These are phyloP conservation scores for Bothriochloa decipiens DNA, from an alignment of 176 grass and related monocot species.

Conservation along the genomic window DNA sequence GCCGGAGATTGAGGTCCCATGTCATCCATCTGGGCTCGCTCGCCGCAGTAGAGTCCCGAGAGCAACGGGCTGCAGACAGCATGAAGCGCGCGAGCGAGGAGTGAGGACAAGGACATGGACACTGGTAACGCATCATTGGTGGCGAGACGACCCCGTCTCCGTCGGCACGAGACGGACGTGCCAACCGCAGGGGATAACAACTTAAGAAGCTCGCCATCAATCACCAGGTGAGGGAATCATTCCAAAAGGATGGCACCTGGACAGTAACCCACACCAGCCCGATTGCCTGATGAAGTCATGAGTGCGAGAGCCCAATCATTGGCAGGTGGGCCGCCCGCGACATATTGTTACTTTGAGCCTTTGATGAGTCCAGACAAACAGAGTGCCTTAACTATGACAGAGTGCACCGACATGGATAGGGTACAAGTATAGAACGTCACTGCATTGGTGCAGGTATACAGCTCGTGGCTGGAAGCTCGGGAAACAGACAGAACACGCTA, in stretches of 20 bases:
- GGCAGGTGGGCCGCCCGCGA: background rate
- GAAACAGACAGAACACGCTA: too few species aligned
- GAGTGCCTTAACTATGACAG: background rate
- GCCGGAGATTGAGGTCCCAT: too few species aligned
- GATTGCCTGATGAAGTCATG: background rate
- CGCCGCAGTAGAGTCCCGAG: too few species aligned
- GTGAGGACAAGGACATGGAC: background rate
- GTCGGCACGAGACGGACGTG: constrained; percentile 24
- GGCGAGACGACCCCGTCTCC: background rate
- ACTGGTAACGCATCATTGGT: background rate
- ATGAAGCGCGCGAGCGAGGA: constrained; percentile 4
- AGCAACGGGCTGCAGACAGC: background rate
- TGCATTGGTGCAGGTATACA: background rate
- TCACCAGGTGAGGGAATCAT: background rate
- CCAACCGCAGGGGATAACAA: background rate
- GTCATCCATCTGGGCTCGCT: too few species aligned
- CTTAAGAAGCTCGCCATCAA: background rate
- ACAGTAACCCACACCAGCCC: background rate
- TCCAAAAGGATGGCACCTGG: constrained; percentile 41
- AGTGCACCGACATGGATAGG: background rate
- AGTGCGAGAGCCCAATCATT: constrained; percentile 2
- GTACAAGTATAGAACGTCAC: background rate
- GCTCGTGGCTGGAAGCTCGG: too few species aligned
- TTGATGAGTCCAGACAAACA: background rate
- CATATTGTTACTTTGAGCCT: background rate